These are phyloP conservation scores for Eucalyptus viminalis DNA, from an alignment of 345 rosid genomes.

Conservation along the genomic window DNA sequence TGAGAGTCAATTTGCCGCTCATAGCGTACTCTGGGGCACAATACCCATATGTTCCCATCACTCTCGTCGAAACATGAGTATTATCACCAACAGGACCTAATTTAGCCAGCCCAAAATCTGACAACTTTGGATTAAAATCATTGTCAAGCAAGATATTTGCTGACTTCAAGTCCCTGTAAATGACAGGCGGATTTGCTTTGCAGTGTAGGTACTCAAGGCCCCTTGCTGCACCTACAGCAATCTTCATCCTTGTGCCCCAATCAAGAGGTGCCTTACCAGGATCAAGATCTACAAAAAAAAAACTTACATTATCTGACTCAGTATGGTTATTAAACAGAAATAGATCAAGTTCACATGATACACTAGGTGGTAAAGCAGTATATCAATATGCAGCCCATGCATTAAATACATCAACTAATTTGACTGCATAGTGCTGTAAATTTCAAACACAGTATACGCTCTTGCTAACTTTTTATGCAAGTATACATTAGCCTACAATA, in stretches of 20 bases:
- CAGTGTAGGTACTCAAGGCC: conserved; percentile 94
- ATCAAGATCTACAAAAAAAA: conserved; percentile 33
- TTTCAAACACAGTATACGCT: not conserved
- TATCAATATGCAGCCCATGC: not conserved
- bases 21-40: conserved; percentile 98
- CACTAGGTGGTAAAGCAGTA: not conserved
- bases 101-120: conserved; percentile 93
- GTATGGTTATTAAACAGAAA: not conserved
- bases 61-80: conserved; percentile 96
- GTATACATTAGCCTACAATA: not conserved
- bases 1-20: conserved; percentile 90
- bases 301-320: not conserved
- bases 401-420: not conserved
- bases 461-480: not conserved
- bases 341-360: not conserved
- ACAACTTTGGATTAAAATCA: conserved; percentile 70
- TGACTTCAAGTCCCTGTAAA: conserved; percentile 88
- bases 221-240: conserved; percentile 82
- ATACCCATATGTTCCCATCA: conserved; percentile 98
- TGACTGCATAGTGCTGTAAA: not conserved
- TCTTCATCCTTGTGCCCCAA: conserved; percentile 80
- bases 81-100: conserved; percentile 94
- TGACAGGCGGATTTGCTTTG: conserved; percentile 84
- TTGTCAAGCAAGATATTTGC: conserved; percentile 80
- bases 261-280: conserved; percentile 39